Base-by-base conservation (phyloP, 805 yeast genomes). In the Yarrowia alimentaria region DNA sequence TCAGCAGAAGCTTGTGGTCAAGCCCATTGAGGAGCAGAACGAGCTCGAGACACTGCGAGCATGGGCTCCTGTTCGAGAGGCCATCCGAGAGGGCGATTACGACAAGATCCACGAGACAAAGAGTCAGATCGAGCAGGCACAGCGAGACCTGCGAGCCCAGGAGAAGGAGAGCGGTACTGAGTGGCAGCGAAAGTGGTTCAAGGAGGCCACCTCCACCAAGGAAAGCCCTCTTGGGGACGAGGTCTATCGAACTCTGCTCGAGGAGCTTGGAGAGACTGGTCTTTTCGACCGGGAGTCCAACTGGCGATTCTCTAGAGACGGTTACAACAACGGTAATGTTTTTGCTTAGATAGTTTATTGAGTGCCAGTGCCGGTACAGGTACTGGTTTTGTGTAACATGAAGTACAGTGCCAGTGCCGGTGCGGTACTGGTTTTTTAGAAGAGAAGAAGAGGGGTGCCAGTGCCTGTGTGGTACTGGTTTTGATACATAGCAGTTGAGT, bases 121-220 rank as follows among this genome's bases (percentile, higher is more conserved):
- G 72, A 72, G 89, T 12, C 69, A 72, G 62, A 76, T 93, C 58
- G 99, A 91, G 71, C 83, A 85, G 61, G 77, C 72, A 18, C 97
- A 91, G 72, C 81, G 99, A 64, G 89, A 79, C 37, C 63, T 83
- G 67, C 79, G 98, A 64, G 80, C 78, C 67, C 65, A 72, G 53
- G 99, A 93, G 68, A 67, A 70, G 54, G 86, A 74, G 29, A 68
- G 75, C 5, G 90, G 85, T 33, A 63, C 64, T 12, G 62, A 63
- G 42, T 91, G 99, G 99, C 67, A 78, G 59, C 77, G 80, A 56
- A 79, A 91, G 68, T 91, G 95, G 91, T 91, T 91, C 67, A 77
- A 76, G 43, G 53, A 58, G 52, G 52, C 43, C 19, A 18, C 31
- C 5, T 53, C 54, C 16, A 51, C 48, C 9, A 55, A 53, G 28